Evolutionary conservation across 495 filamentous ascomycete genomes (phyloP), one percentile per base, ranked within the genome.

Genomic region (Talaromyces borbonicus): DNA sequence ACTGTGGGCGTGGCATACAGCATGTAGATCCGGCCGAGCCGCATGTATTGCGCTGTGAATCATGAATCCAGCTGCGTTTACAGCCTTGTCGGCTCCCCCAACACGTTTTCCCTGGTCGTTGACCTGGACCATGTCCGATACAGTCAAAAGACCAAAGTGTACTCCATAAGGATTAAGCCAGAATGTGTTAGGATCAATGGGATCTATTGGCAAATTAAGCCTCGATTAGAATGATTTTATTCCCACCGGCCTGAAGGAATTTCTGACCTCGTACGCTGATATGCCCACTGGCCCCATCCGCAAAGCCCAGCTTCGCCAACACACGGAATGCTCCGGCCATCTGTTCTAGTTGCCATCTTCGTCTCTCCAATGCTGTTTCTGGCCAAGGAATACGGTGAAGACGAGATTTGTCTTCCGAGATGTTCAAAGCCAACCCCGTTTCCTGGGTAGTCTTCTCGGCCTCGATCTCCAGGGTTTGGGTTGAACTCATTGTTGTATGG

Each of bases 261-360:
- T n/a, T 32, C 24, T 32, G 24, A 54, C 52, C 52, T 41, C 54
- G 48, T 24, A 56, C 26, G 31, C 46, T 54, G 49, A 83, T 81
- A 53, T 81, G 79, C 0, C 79, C 77, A 8, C 65, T 65, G 56
- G 74, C 71, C 16, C 79, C 77, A 59, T 81, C 78, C 8, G 71
- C 75, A 56, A 73, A 80, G 39, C 74, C 73, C 41, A 65, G 61
- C 32, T 72, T 67, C 0, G 76, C 69, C 49, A 77, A 79, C 49
- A 69, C 61, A 25, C 74, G n/a, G 68, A 56, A 79, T 8, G 67
- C 71, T 5, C 68, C 77, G 5, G 75, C 73, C 75, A 78, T 78
- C 56, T 79, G 73, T 18, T 59, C 51, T 6, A 78, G 62, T 23
- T 64, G 68, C 62, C 71, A 75, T 53, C 29, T 44, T 47, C 48